Evolutionary conservation across 345 rosid genomes (phyloP).

Genomic region (Zanthoxylum bungeanum): DNA sequence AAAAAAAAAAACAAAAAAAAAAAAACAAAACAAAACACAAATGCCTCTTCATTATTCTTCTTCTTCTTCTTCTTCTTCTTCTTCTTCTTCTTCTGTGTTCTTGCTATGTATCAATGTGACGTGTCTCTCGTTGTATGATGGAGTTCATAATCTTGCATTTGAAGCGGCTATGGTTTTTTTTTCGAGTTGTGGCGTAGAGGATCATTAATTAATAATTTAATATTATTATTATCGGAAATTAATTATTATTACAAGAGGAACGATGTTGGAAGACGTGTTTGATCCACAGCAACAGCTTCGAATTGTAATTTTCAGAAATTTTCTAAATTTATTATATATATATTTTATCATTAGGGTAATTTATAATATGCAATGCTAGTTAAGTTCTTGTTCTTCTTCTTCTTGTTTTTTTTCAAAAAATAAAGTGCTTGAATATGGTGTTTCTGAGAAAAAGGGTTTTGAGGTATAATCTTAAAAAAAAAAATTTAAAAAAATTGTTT

Average conservation of each 20-base stretch:
- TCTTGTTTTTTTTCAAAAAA: background rate
- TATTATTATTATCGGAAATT: background rate
- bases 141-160: conserved; percentile 6
- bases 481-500: background rate
- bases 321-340: background rate
- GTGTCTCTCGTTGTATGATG: background rate
- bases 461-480: background rate
- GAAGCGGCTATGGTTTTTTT: background rate
- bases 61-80: background rate
- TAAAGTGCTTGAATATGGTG: no score
- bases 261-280: conserved; percentile 46
- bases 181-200: no score
- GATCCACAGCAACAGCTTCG: conserved; percentile 36
- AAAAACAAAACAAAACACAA: no score
- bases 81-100: background rate
- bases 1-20: no score
- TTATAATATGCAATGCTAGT: background rate
- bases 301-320: conserved; percentile 24
- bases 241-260: background rate
- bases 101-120: no score
- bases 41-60: background rate
- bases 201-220: no score
- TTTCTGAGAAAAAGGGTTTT: background rate
- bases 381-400: background rate
- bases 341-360: no score